Conservation (phyloP, 805 yeast genomes). For the Pichia kluyveri region DNA sequence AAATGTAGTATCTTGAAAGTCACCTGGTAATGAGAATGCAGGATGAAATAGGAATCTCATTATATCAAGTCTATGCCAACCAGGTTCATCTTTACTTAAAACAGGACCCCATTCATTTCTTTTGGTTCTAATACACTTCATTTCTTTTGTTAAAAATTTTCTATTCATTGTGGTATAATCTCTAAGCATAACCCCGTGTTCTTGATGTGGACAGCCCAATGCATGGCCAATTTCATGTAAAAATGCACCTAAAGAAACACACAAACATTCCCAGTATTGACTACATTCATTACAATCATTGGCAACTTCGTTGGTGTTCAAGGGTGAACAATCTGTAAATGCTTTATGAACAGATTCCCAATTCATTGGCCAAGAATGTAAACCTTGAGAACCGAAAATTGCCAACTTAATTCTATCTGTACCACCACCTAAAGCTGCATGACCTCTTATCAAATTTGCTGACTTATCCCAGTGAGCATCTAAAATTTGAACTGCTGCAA, state of each 20-base stretch:
- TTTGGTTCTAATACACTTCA: slow-evolving; percentile 42
- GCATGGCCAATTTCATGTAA: slow-evolving; percentile 93
- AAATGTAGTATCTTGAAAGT: slow-evolving; percentile 36
- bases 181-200: slow-evolving; percentile 81
- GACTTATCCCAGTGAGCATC: slow-evolving; percentile 78
- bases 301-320: slow-evolving; percentile 67
- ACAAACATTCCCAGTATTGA: slow-evolving; percentile 82
- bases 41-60: slow-evolving; percentile 76
- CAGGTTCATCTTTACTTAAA: slow-evolving; percentile 57
- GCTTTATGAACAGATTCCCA: slow-evolving; percentile 60
- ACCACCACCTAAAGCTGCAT: slow-evolving; percentile 95
- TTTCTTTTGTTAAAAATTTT: slow-evolving; percentile 69
- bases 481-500: slow-evolving; percentile 77
- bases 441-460: slow-evolving; percentile 57
- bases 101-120: slow-evolving; percentile 41
- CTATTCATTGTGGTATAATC: slow-evolving; percentile 78
- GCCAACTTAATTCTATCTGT: slow-evolving; percentile 62
- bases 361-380: slow-evolving; percentile 87
- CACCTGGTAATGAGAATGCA: slow-evolving; percentile 64
- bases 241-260: slow-evolving; percentile 85
- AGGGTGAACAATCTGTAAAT: slow-evolving; percentile 63
- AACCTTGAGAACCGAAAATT: slow-evolving; percentile 88
- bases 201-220: slow-evolving; percentile 89
- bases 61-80: slow-evolving; percentile 80
- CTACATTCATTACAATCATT: slow-evolving; percentile 83